Evolutionary conservation across 2,329 filamentous ascomycete species (phyloP).

Genomic region (Talaromyces sp.): DNA sequence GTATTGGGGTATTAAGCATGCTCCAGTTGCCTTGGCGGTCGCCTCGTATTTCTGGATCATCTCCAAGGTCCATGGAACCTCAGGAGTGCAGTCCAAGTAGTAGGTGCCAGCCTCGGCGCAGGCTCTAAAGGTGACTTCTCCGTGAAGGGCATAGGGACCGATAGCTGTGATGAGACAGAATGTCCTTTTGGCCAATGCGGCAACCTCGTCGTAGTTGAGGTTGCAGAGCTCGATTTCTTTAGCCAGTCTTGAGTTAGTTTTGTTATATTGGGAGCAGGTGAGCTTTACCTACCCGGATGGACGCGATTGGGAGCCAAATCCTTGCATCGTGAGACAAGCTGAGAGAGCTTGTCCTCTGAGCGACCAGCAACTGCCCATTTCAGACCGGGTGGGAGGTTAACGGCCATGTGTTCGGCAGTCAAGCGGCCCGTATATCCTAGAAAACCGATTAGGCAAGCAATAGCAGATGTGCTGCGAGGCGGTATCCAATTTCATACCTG

Average conservation of each 20-base stretch:
- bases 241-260: neutral
- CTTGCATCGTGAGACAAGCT: conserved; percentile 1
- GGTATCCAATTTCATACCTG: neutral
- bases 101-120: conserved; percentile 2
- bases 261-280: neutral
- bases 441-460: neutral
- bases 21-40: neutral
- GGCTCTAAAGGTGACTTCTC: conserved; percentile 1
- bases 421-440: neutral
- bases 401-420: neutral
- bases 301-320: neutral
- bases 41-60: conserved; percentile 6
- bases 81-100: conserved; percentile 1
- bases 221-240: neutral
- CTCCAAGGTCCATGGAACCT: conserved; percentile 2
- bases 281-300: neutral
- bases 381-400: neutral
- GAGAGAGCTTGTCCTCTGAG: neutral
- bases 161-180: neutral
- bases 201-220: neutral
- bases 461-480: neutral
- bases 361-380: conserved; percentile 6
- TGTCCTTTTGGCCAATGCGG: neutral
- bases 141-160: conserved; percentile 2
- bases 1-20: conserved; percentile 1